A percentile compares a stretch with the other conserved stretches of the same genome.
Evolutionary conservation across 2,329 filamentous ascomycete genomes (phyloP).

Genomic region (Colletotrichum viniferum): DNA sequence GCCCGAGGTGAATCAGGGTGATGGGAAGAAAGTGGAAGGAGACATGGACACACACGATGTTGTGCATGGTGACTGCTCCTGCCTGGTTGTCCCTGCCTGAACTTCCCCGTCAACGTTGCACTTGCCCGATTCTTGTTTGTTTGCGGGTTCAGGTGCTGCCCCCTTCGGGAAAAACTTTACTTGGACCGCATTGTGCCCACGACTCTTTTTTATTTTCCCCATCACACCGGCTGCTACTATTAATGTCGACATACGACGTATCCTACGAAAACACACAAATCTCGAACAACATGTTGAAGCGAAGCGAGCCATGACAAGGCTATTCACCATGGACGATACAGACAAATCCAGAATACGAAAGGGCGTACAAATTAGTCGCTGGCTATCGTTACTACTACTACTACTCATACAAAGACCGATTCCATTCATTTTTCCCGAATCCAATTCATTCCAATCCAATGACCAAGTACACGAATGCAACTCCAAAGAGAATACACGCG

Average conservation of each 20-base stretch:
- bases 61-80: neutral
- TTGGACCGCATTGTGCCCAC: neutral
- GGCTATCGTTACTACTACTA: neutral
- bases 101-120: neutral
- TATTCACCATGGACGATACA: neutral
- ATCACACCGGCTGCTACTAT: neutral
- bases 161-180: neutral
- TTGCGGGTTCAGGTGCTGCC: neutral
- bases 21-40: neutral
- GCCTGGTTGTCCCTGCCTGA: neutral
- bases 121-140: constrained; percentile 9
- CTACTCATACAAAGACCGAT: constrained; percentile 9
- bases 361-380: constrained; percentile 2
- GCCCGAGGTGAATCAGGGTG: neutral
- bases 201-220: neutral
- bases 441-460: neutral
- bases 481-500: neutral
- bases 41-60: neutral
- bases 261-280: too few species aligned
- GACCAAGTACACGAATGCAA: neutral
- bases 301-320: too few species aligned
- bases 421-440: neutral
- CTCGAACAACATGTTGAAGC: too few species aligned
- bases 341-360: neutral
- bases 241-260: neutral